Percentiles rank a stretch among this genome's conserved stretches.
These are phyloP conservation scores for Xylaria scruposa DNA, from an alignment of 495 filamentous ascomycete genomes.

Conservation along the genomic window DNA sequence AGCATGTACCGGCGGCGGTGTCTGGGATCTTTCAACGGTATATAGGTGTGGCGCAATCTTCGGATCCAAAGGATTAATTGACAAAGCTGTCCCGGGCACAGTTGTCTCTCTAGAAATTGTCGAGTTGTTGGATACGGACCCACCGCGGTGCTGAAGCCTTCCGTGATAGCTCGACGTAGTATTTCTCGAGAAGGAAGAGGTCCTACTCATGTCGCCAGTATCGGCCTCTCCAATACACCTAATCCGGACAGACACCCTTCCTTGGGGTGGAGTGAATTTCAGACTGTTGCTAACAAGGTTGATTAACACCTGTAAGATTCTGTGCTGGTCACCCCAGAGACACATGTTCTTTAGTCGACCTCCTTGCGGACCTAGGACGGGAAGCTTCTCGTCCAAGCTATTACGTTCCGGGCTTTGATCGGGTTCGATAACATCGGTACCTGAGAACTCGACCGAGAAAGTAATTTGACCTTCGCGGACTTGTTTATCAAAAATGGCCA, in stretches of 20 bases:
- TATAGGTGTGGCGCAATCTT: conserved; percentile 56
- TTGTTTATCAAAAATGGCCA: conserved; percentile 88
- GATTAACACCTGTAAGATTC: conserved; percentile 88
- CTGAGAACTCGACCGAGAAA: conserved; percentile 72
- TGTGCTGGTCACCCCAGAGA: conserved; percentile 89
- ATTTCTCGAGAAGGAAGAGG: conserved; percentile 58
- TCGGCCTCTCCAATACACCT: conserved; percentile 69
- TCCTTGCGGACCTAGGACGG: conserved; percentile 64
- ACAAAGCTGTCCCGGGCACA: conserved; percentile 53
- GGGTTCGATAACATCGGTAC: conserved; percentile 49
- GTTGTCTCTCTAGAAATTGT: conserved; percentile 49
- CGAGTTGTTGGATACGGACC: conserved; percentile 57
- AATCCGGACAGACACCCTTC: conserved; percentile 75
- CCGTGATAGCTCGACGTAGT: conserved; percentile 48
- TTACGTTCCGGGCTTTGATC: conserved; percentile 42
- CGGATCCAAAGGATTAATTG: conserved; percentile 65
- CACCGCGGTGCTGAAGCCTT: conserved; percentile 50
- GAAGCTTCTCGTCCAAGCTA: conserved; percentile 48
- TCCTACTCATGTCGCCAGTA: conserved; percentile 48
- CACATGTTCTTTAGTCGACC: conserved; percentile 73
- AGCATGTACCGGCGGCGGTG: conserved; percentile 65
- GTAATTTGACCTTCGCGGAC: conserved; percentile 77
- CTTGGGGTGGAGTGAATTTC: conserved; percentile 86
- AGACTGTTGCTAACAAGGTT: conserved; percentile 92
- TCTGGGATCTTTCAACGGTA: conserved; percentile 61